These are phyloP conservation scores for Chaetomiaceae sp. DNA, from an alignment of 2,329 filamentous ascomycete species.

Conservation along the genomic window DNA sequence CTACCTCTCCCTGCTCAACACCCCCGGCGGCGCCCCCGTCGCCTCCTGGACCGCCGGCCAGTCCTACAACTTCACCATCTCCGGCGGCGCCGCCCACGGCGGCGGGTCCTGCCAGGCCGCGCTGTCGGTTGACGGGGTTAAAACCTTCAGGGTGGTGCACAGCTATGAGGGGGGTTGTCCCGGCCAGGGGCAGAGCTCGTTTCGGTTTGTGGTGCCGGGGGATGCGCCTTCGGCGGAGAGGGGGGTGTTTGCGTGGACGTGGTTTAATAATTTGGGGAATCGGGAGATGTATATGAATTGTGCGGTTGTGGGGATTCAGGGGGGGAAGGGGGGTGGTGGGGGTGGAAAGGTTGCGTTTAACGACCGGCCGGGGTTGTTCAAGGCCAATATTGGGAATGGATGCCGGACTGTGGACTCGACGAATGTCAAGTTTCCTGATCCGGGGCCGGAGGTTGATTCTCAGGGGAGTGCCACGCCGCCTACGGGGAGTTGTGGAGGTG, in stretches of 20 bases:
- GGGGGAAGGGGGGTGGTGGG: constrained; percentile 27
- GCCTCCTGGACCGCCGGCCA: constrained; percentile 59
- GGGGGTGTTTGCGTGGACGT: constrained; percentile 70
- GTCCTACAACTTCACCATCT: constrained; percentile 58
- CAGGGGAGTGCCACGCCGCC: neutral
- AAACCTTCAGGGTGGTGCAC: constrained; percentile 62
- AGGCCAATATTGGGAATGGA: constrained; percentile 59
- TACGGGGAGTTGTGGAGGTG: constrained; percentile 29
- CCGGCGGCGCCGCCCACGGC: constrained; percentile 58
- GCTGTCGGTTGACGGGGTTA: constrained; percentile 68
- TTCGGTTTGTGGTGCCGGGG: constrained; percentile 62
- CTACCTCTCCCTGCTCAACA: constrained; percentile 44
- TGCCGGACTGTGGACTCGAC: constrained; percentile 52
- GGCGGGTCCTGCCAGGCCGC: constrained; percentile 75
- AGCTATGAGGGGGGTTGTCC: constrained; percentile 53
- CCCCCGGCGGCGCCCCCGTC: constrained; percentile 46
- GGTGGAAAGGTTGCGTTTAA: constrained; percentile 38
- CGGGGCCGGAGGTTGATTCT: constrained; percentile 31
- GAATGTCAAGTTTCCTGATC: constrained; percentile 63
- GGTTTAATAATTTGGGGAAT: constrained; percentile 73
- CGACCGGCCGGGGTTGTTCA: constrained; percentile 61
- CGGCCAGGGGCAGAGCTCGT: constrained; percentile 38
- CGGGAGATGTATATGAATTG: constrained; percentile 87
- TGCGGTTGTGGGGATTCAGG: constrained; percentile 58
- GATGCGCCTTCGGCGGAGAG: constrained; percentile 51